Conservation (phyloP, 2,329 filamentous ascomycete genomes). For the Cytospora chrysosperma region DNA sequence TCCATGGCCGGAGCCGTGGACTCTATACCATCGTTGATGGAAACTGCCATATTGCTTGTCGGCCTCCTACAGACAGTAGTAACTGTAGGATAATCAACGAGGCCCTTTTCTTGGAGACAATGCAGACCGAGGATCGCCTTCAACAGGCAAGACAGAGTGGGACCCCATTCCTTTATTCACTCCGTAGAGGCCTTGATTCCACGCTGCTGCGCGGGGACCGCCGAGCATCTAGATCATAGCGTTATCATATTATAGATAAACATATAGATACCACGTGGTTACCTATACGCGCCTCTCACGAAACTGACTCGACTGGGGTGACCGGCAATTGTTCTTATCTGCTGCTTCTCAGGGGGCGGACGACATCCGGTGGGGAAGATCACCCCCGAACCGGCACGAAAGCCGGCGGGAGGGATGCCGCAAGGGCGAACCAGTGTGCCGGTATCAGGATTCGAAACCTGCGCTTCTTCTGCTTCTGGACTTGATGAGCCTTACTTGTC, state of each 20-base stretch:
- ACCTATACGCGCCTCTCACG: not conserved
- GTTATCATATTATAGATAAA: conserved; percentile 10
- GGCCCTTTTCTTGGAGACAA: not conserved
- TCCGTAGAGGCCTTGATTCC: not conserved
- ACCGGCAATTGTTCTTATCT: conserved; percentile 3
- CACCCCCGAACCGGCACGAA: not conserved
- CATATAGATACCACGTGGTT: not conserved
- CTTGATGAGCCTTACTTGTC: too few relatives aligned
- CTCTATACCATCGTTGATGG: not conserved
- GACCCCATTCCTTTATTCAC: not conserved
- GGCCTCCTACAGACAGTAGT: not conserved
- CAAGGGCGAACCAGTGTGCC: conserved; percentile 1
- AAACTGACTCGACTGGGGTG: not conserved
- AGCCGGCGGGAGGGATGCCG: not conserved
- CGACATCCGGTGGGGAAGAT: conserved; percentile 9
- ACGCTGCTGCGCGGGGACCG: not conserved
- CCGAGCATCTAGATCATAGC: not conserved
- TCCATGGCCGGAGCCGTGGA: not conserved
- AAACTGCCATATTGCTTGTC: not conserved
- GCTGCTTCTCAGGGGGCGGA: not conserved
- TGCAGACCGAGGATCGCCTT: not conserved
- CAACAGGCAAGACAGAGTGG: not conserved
- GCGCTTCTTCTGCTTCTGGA: not conserved
- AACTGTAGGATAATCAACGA: not conserved
- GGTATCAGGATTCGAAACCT: not conserved